A percentile compares a stretch with the other conserved stretches of the same genome.
These are phyloP conservation scores for Rosa hybrid DNA, from an alignment of 331 rosid genomes.

Conservation along the genomic window DNA sequence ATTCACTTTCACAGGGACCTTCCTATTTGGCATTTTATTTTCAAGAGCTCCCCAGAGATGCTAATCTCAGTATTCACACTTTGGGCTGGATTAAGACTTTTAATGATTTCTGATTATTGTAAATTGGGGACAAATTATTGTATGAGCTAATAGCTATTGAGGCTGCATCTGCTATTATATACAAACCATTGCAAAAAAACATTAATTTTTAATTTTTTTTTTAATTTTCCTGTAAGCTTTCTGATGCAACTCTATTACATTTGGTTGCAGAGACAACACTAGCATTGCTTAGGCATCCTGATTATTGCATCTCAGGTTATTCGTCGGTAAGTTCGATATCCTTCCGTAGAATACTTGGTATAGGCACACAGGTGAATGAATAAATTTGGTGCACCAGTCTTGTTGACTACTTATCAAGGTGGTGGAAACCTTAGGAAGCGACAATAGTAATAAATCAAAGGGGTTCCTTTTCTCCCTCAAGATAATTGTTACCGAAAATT, in stretches of 20 bases:
- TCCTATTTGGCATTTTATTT: not conserved
- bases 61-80: not conserved
- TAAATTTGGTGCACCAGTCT: not conserved
- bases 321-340: slow-evolving; percentile 73
- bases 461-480: too few species aligned
- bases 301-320: slow-evolving; percentile 90
- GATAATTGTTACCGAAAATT: too few species aligned
- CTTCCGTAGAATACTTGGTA: slow-evolving; percentile 21
- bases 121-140: not conserved
- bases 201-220: not conserved
- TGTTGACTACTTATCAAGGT: not conserved
- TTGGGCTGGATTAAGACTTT: not conserved
- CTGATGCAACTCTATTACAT: slow-evolving; percentile 20
- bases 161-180: not conserved
- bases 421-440: not conserved
- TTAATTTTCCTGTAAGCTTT: slow-evolving; percentile 1
- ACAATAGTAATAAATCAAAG: not conserved
- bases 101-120: not conserved
- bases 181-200: not conserved
- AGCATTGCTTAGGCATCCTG: slow-evolving; percentile 96
- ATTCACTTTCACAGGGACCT: not conserved
- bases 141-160: not conserved
- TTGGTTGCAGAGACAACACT: slow-evolving; percentile 75
- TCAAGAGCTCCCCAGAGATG: not conserved
- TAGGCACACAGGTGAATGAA: not conserved